Conservation (phyloP, 768 basidiomycete genomes). For the Calocybe cyanea region DNA sequence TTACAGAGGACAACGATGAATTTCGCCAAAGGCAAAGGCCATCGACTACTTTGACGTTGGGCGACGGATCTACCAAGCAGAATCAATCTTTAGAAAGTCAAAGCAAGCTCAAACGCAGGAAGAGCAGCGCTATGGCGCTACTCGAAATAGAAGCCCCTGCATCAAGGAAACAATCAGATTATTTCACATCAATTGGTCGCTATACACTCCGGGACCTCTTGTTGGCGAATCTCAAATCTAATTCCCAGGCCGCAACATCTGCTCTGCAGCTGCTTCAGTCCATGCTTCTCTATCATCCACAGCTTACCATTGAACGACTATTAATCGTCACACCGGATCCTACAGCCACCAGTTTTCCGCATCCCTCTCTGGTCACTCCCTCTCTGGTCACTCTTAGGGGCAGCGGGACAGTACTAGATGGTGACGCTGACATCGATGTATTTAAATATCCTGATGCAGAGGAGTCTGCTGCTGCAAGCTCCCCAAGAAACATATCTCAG, state of each 20-base stretch:
- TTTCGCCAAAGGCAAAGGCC: conserved; percentile 36
- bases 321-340: conserved; percentile 68
- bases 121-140: conserved; percentile 90
- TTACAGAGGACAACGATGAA: conserved; percentile 82
- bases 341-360: conserved; percentile 70
- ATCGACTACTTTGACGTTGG: conserved; percentile 43
- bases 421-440: conserved; percentile 19
- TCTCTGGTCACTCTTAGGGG: not conserved
- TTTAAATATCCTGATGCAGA: conserved; percentile 33
- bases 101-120: conserved; percentile 53
- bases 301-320: conserved; percentile 59
- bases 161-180: conserved; percentile 66
- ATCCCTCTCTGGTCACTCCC: conserved; percentile 40
- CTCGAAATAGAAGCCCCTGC: conserved; percentile 80
- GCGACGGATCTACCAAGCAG: conserved; percentile 31
- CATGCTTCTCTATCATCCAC: conserved; percentile 67
- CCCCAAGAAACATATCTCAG: conserved; percentile 25
- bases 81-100: conserved; percentile 35
- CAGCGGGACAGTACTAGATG: conserved; percentile 18
- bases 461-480: conserved; percentile 17
- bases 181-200: conserved; percentile 83
- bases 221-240: conserved; percentile 71
- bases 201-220: conserved; percentile 92
- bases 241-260: conserved; percentile 58
- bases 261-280: conserved; percentile 81